Conservation (phyloP, 331 rosid genomes). For the Malus hybrid region DNA sequence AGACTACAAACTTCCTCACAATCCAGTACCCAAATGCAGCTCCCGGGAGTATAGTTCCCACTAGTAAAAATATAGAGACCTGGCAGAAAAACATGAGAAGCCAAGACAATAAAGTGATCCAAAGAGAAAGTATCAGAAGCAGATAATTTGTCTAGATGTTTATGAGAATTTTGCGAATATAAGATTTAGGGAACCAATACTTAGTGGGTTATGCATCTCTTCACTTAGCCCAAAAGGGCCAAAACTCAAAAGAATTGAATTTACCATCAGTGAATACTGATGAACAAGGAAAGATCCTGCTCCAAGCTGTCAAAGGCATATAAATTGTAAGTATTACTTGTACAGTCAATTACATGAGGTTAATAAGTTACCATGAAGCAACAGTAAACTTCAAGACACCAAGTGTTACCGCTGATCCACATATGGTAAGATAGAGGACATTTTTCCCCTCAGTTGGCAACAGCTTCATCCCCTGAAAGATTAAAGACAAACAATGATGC, state of each 20-base stretch:
- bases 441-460: constrained; percentile 76
- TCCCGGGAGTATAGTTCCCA: constrained; percentile 57
- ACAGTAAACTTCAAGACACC: not conserved
- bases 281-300: constrained; percentile 63
- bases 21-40: constrained; percentile 88
- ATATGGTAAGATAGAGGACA: constrained; percentile 51
- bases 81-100: constrained; percentile 21
- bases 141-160: not conserved
- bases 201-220: constrained; percentile 81
- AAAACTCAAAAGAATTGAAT: constrained; percentile 59
- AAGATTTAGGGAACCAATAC: constrained; percentile 5
- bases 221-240: constrained; percentile 41
- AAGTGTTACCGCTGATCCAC: constrained; percentile 67
- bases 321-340: not conserved
- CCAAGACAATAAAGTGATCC: not conserved
- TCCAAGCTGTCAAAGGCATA: constrained; percentile 54
- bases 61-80: constrained; percentile 55
- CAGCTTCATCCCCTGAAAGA: constrained; percentile 74
- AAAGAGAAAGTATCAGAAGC: not conserved
- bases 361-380: not conserved
- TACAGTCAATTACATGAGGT: not conserved
- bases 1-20: constrained; percentile 66
- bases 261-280: constrained; percentile 47
- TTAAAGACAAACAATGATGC: not conserved
- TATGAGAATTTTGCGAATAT: not conserved